Base-by-base conservation (phyloP, 257 asterid species). In the Penstemon barbatus region DNA sequence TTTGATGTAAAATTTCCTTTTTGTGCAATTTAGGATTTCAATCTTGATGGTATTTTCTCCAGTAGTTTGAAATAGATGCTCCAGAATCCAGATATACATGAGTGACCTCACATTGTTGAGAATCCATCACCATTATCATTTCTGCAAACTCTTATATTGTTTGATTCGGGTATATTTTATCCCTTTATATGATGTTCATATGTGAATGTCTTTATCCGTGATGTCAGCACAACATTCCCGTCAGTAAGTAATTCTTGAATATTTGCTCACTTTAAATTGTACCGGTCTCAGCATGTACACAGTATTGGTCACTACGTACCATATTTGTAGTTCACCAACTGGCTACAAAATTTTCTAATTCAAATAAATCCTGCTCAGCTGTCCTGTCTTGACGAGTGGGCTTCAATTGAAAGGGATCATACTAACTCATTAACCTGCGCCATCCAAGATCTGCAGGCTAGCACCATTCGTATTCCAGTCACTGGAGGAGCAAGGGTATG, bases 401-500 rank as follows among this genome's bases (percentile, higher is more conserved):
- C 90, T 55, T 78, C 82, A 61, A 74, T 86, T 50, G 96, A 92
- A 77, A 83, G 71, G 60, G 88, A 85, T 65, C 93, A 89, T 54
- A 74, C 79, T 39, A 82, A 77, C 74, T 86, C 91, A 54, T 65
- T 89, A 75, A 82, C 87, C 65, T 77, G 63, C 66, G 81, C 75
- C 68, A 75, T 80, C 77, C 87, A 74, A 81, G 93, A 87, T 78
- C 80, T 89, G 79, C 85, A 87, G 77, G 82, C 85, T 5, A 77
- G 88, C 85, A 82, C 87, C 74, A 71, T 88, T 70, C 90, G 89
- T 19, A 77, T 92, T 82, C 98, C 98, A 40, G 73, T 88, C 66
- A 79, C 85, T n/a, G 85, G 79, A 66, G 96, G 93, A 54, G 92
- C 95, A 67, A 83, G 77, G 86, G 98, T 89, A 87, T 74, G 83